These are phyloP conservation scores for Podospora fimiseda DNA, from an alignment of 495 filamentous ascomycete genomes.

Conservation along the genomic window DNA sequence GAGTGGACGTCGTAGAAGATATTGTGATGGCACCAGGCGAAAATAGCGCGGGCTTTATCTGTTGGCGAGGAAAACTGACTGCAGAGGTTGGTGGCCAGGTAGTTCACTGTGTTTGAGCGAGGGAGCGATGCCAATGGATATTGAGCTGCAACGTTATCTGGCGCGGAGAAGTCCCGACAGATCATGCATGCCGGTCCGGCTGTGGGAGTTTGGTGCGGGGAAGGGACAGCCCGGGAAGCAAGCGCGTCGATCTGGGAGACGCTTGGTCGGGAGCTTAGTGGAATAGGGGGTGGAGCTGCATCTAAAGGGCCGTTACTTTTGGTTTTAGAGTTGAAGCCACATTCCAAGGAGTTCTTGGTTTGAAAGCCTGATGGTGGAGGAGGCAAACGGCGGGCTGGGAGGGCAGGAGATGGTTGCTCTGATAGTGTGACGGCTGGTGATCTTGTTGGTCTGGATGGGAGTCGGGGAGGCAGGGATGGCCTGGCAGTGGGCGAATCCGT, in stretches of 20 bases:
- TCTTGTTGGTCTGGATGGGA: constrained; percentile 35
- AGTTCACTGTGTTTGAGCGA: constrained; percentile 51
- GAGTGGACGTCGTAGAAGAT: constrained; percentile 71
- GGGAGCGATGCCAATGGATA: constrained; percentile 67
- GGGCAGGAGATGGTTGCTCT: constrained; percentile 20
- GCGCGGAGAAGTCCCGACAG: constrained; percentile 81
- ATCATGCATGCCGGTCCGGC: constrained; percentile 50
- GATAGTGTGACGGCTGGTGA: constrained; percentile 9
- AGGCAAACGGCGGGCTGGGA: constrained; percentile 35
- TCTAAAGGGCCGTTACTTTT: constrained; percentile 11
- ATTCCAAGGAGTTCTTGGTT: constrained; percentile 16
- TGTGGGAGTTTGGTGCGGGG: constrained; percentile 20
- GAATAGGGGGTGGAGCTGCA: constrained; percentile 40
- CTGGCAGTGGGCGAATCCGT: neutral
- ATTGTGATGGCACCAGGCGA: constrained; percentile 95
- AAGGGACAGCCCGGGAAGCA: constrained; percentile 21
- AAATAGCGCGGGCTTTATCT: constrained; percentile 86
- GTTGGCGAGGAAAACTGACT: constrained; percentile 71
- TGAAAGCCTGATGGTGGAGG: constrained; percentile 30
- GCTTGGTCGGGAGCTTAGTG: constrained; percentile 39
- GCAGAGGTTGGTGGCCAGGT: constrained; percentile 72
- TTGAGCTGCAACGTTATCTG: constrained; percentile 70
- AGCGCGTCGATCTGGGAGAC: constrained; percentile 36
- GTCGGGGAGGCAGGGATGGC: constrained; percentile 33
- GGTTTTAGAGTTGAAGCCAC: constrained; percentile 16